Evolutionary conservation across 2,329 filamentous ascomycete species (phyloP).

Genomic region (Blumeria hordei): DNA sequence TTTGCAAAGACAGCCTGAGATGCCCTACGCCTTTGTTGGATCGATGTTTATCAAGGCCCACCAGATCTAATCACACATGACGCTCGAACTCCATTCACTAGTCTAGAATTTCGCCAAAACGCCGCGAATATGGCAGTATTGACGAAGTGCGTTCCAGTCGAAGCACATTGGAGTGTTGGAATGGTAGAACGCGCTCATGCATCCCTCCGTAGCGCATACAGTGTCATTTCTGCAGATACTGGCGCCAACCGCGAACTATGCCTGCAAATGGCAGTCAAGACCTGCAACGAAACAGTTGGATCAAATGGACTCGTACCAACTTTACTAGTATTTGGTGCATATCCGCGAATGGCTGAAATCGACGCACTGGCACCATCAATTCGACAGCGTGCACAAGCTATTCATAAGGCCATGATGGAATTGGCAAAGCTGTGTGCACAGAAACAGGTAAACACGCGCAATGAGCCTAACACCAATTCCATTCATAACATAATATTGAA

Average conservation of each 20-base stretch:
- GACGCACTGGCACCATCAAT: not conserved
- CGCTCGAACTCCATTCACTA: constrained; percentile 2
- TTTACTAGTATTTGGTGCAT: constrained; percentile 3
- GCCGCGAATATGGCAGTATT: not conserved
- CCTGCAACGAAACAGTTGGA: constrained; percentile 2
- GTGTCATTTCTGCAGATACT: not conserved
- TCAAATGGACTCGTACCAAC: constrained; percentile 1
- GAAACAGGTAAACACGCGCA: not conserved
- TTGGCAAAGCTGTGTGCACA: constrained; percentile 1
- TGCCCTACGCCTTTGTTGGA: constrained; percentile 1
- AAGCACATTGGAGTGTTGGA: not conserved
- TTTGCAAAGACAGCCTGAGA: not conserved
- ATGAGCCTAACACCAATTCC: not conserved
- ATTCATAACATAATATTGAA: constrained; percentile 1
- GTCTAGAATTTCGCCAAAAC: constrained; percentile 1
- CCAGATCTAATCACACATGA: not conserved
- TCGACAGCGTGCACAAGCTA: not conserved
- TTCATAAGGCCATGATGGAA: constrained; percentile 2
- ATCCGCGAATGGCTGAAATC: constrained; percentile 1
- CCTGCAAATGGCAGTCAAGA: constrained; percentile 4
- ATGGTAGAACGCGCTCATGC: not conserved
- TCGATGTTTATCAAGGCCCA: constrained; percentile 2
- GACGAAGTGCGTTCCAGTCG: not conserved
- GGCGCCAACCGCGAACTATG: not conserved
- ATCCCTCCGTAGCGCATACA: not conserved